phyloP scores from a whole-genome alignment of 148 eudicot genomes.

The Spergularia bocconei region DNA sequence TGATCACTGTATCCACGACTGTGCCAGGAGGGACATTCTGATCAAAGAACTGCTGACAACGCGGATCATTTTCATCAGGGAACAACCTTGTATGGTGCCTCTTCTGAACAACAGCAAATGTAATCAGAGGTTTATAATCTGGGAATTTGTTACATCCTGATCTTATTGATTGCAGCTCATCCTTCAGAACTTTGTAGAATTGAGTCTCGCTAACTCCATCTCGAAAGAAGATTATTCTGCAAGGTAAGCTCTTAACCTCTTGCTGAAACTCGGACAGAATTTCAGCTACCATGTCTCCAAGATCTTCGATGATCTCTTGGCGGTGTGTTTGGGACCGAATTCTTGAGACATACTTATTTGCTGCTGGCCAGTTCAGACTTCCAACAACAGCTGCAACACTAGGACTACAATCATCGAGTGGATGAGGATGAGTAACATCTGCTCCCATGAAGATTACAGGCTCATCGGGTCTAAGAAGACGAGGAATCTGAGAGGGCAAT shows the following conservation, averaged over 20 bases:
- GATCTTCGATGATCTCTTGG: conserved; percentile 90
- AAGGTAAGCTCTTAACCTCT: conserved; percentile 56
- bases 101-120: conserved; percentile 86
- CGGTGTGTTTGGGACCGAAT: conserved; percentile 92
- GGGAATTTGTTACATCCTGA: conserved; percentile 50
- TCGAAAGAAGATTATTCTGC: conserved; percentile 69
- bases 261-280: conserved; percentile 56
- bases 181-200: conserved; percentile 72
- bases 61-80: conserved; percentile 47
- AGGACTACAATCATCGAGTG: conserved; percentile 80
- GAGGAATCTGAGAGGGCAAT: conserved; percentile 70
- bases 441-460: conserved; percentile 93
- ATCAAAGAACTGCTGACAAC: conserved; percentile 29
- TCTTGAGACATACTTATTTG: conserved; percentile 79
- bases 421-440: conserved; percentile 96
- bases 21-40: conserved; percentile 89
- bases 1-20: conserved; percentile 80
- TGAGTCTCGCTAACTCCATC: conserved; percentile 98
- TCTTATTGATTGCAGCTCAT: conserved; percentile 63
- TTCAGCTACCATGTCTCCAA: conserved; percentile 67
- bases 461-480: conserved; percentile 50
- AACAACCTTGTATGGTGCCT: conserved; percentile 89
- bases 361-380: conserved; percentile 83
- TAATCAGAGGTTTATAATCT: conserved; percentile 66
- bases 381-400: conserved; percentile 97